Conservation (phyloP, 305 asterid genomes). For the Striga hermonthica region DNA sequence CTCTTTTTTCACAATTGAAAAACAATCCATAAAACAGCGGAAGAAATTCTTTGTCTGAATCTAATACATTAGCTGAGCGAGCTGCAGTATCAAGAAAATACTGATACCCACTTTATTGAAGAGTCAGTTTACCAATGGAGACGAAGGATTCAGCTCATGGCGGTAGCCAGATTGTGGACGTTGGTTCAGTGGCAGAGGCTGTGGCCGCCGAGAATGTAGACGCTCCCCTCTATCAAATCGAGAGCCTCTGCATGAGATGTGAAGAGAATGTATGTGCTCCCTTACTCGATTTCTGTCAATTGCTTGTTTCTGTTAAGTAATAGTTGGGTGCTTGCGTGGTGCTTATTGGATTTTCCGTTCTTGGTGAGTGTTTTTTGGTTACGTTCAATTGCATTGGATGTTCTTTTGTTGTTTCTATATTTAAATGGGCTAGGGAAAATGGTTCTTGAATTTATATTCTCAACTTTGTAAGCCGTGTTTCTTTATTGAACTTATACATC, state of each 20-base stretch:
- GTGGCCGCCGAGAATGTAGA: constrained; percentile 53
- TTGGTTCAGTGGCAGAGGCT: constrained; percentile 76
- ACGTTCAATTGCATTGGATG: neutral
- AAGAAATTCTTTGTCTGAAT: no score
- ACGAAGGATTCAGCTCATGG: constrained; percentile 13
- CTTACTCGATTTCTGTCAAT: neutral
- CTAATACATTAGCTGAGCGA: no score
- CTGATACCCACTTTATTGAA: neutral
- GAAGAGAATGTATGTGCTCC: constrained; percentile 54
- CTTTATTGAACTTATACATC: no score
- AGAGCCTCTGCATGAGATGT: constrained; percentile 95
- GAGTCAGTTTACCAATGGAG: constrained; percentile 32
- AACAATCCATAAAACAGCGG: no score
- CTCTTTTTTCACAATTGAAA: no score
- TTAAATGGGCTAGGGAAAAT: no score
- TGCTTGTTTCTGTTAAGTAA: no score
- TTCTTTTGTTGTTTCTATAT: constrained; percentile 1
- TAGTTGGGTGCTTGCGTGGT: no score
- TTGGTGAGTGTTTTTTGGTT: no score
- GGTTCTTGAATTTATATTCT: neutral
- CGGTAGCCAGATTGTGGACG: constrained; percentile 53
- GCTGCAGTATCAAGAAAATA: neutral
- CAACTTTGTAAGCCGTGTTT: neutral
- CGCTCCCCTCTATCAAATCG: constrained; percentile 67
- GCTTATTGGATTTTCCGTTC: no score